Base-by-base conservation (phyloP, 495 filamentous ascomycete genomes). In the Pyrenula massariospora region DNA sequence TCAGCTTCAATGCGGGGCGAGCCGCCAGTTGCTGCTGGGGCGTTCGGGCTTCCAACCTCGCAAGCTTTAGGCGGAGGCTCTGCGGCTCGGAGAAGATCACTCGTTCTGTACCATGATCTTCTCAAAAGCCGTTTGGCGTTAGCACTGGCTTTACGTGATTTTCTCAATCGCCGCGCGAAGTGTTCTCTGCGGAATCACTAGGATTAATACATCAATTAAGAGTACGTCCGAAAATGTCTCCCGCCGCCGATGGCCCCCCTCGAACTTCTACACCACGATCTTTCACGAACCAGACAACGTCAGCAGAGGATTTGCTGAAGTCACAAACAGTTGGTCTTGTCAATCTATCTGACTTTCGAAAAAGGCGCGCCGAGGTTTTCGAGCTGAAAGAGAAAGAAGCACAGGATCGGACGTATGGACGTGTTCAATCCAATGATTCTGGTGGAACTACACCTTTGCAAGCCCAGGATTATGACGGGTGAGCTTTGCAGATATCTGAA, bases 301-400 rank as follows among this genome's bases (percentile, higher is more conserved):
- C 91, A 0, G 87, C 91, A 15, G 86, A 95, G 71, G 87, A 96
- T 56, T 77, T 92, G n/a, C 82, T 98, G 53, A 91, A 89, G 60
- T 89, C 85, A 47, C 87, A 91, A 66, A 98, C 93, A 1, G 91
- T 95, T 54, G 93, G 93, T 50, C 84, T 98, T 12, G 93, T 97
- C 49, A 79, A 89, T 56, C 83, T 96, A 48, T 87, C 84, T 61
- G 93, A 97, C 67, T 98, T 96, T 73, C 91, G 93, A 69, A 97
- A 98, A 71, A 85, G 93, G 47, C 90, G 93, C 68, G 92, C 91
- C 60, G 89, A 98, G 69, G 89, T 91, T 24, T 74, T 95, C 25
- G 93, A 97, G 69, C 88, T 89, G 65, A 92, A 91, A 65, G 87
- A 91, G 62, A 80, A 87, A 57, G 89, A 93, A 66, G 86, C 85